Evolutionary conservation across 2,329 filamentous ascomycete species (phyloP).

Genomic region (Gnomoniopsis sp.): DNA sequence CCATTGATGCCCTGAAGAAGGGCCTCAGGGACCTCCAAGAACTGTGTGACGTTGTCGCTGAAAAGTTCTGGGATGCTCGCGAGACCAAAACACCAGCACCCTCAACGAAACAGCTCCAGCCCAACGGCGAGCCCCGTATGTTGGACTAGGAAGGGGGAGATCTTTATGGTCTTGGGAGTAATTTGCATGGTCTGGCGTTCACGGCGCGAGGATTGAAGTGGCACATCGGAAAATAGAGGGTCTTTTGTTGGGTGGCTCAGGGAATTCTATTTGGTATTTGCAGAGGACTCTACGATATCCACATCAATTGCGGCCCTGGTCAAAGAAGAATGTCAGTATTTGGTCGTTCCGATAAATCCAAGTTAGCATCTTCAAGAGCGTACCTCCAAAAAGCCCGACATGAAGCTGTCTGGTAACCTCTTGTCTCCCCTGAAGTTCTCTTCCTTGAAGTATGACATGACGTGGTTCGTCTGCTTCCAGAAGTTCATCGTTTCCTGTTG

Average conservation of each 20-base stretch:
- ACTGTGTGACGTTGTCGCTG: conserved; percentile 88
- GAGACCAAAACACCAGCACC: conserved; percentile 33
- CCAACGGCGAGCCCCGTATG: conserved; percentile 16
- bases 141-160: conserved; percentile 1
- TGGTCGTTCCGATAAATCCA: background rate
- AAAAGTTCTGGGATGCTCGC: conserved; percentile 74
- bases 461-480: conserved; percentile 95
- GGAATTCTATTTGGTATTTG: conserved; percentile 30
- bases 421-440: conserved; percentile 75
- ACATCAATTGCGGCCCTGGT: conserved; percentile 54
- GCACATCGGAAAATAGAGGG: conserved; percentile 19
- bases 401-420: conserved; percentile 83
- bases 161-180: background rate
- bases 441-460: conserved; percentile 94
- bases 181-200: conserved; percentile 18
- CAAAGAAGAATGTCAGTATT: conserved; percentile 20
- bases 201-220: conserved; percentile 16
- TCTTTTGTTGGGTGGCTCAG: conserved; percentile 30
- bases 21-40: conserved; percentile 85
- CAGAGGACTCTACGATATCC: conserved; percentile 25
- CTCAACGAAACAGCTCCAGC: conserved; percentile 16
- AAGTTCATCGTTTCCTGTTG: conserved; percentile 93
- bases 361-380: conserved; percentile 27
- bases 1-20: conserved; percentile 84
- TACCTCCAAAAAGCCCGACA: conserved; percentile 93